Base-by-base conservation (phyloP, 2,329 filamentous ascomycete species). In the Scedosporium boydii region DNA sequence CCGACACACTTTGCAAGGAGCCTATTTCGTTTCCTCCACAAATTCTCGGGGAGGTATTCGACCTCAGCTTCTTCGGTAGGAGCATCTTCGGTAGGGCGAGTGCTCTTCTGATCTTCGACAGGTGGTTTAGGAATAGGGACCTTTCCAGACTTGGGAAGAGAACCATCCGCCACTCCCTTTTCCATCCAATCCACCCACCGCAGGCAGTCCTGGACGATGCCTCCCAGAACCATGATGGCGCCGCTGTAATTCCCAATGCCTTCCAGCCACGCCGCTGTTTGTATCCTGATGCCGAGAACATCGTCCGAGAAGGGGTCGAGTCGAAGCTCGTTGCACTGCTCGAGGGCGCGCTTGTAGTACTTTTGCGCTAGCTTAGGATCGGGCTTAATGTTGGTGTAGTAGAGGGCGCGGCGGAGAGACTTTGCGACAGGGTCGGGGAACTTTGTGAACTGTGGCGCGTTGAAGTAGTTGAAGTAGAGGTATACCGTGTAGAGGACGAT, bases 241-340 rank as follows among this genome's bases (percentile, higher is more conserved):
- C 87, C 84, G 23, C 84, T 80, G 69, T 87, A 87, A 68, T 88
- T 84, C 38, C 87, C 82, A 16, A 90, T 84, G 70, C 88, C 87
- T 74, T 97, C 91, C 65, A 96, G 81, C 80, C 96, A 86, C 9
- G 82, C 82, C 1, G 91, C 87, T 7, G 96, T 80, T 71, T 93
- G 87, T 59, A 98, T 87, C 70, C 92, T 91, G 60, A 98, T 87
- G 7, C 95, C 95, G 67, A 97, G 81, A 41, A 97, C 87, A 72
- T 97, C 93, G 68, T 97, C 90, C 3, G 90, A 93, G 72, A 93
- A 96, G 0, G 90, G 91, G 70, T 98, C 91, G 77, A 99, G 84
- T 0, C 87, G 86, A 59, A 89, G 71, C 69, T 91, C 86, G 59
- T 86, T 78, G 63, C 91, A 91, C 60, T 88, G 81, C 65, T 87